Conservation (phyloP, 1,139 yeast genomes). For the Protomyces arabidopsidicola region DNA sequence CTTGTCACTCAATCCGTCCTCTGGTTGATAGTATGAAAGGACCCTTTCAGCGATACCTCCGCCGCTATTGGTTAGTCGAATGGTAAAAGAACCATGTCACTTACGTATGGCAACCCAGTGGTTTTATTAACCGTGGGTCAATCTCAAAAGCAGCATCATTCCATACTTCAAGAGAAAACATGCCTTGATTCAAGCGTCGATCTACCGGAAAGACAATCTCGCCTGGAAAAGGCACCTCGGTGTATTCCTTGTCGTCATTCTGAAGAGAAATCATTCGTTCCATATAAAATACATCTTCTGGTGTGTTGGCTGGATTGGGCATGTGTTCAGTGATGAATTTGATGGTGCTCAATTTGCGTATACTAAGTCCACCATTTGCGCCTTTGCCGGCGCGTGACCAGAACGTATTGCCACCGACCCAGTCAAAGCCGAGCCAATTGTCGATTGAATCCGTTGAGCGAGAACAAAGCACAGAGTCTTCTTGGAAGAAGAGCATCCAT, state of each 20-base stretch:
- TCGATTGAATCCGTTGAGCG: slow-evolving; percentile 2
- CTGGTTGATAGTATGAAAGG: not conserved
- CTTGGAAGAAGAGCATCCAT: slow-evolving; percentile 9
- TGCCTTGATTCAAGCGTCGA: not conserved
- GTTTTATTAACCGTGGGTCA: not conserved
- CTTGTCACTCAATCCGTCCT: not conserved
- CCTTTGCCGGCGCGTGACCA: slow-evolving; percentile 19
- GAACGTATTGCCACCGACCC: slow-evolving; percentile 12
- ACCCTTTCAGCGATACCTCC: not conserved
- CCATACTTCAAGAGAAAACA: not conserved
- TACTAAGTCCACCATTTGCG: slow-evolving; percentile 15
- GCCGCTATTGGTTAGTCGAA: not conserved
- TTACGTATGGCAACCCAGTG: not conserved
- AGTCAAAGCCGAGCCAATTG: slow-evolving; percentile 22
- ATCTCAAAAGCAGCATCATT: not conserved
- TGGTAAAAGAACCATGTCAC: not conserved
- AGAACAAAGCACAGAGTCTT: slow-evolving; percentile 11
- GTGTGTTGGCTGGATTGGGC: not conserved
- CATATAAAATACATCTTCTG: slow-evolving; percentile 24
- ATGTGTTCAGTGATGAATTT: slow-evolving; percentile 8
- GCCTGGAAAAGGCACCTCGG: not conserved
- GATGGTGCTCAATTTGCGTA: slow-evolving; percentile 15
- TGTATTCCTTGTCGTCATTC: not conserved
- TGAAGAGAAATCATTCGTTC: not conserved
- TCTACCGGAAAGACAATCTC: not conserved